phyloP scores from a whole-genome alignment of 148 eudicot genomes.

The Polygonum maritimum region DNA sequence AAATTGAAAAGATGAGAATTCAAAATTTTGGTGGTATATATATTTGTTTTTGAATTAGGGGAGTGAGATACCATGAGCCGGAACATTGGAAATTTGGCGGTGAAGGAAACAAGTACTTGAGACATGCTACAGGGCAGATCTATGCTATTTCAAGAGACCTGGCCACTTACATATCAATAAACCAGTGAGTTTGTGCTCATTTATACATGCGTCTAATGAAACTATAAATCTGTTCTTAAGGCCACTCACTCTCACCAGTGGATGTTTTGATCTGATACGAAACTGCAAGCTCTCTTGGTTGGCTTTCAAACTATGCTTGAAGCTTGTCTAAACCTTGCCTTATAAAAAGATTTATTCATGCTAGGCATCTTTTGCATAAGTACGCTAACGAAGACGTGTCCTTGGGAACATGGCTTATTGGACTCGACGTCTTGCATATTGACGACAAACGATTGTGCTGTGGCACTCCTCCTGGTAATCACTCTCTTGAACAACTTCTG shows the following conservation, averaged over 20 bases:
- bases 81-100: slow-evolving; percentile 64
- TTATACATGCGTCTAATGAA: not conserved
- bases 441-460: slow-evolving; percentile 48
- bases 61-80: slow-evolving; percentile 50
- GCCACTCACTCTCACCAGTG: too few species aligned
- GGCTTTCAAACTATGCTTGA: too few species aligned
- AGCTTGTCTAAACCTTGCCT: too few species aligned
- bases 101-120: slow-evolving; percentile 48
- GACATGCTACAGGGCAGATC: slow-evolving; percentile 60
- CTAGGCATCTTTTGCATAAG: slow-evolving; percentile 43
- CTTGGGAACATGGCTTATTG: slow-evolving; percentile 54
- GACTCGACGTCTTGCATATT: slow-evolving; percentile 42
- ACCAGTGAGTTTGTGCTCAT: slow-evolving; percentile 28
- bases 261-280: too few species aligned
- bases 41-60: slow-evolving; percentile 20
- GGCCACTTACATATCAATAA: slow-evolving; percentile 39
- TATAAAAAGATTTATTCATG: not conserved
- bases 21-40: not conserved
- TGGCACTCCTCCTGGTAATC: slow-evolving; percentile 33
- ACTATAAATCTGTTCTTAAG: not conserved
- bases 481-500: not conserved
- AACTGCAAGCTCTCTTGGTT: too few species aligned
- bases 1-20: not conserved
- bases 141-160: slow-evolving; percentile 53
- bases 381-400: slow-evolving; percentile 23